A percentile compares a stretch with the other conserved stretches of the same genome.
phyloP scores from a whole-genome alignment of 2,329 filamentous ascomycete genomes.

The Fusarium udum region DNA sequence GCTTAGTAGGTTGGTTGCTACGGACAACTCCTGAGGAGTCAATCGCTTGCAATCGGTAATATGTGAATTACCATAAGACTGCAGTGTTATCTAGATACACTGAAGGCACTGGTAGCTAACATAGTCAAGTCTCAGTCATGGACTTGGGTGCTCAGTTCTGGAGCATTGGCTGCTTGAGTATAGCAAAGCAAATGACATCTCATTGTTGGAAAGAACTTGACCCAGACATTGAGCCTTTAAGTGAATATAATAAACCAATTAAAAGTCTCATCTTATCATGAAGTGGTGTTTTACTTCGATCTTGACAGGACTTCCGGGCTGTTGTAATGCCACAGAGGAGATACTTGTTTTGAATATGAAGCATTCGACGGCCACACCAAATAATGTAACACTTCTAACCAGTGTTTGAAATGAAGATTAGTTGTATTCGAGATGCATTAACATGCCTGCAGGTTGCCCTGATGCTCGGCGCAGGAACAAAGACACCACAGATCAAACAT shows the following conservation, averaged over 20 bases:
- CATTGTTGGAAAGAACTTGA: background rate
- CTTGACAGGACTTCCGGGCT: background rate
- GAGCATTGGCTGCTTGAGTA: background rate
- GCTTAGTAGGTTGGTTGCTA: background rate
- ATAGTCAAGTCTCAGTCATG: background rate
- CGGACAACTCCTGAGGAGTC: background rate
- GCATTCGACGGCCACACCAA: accelerated
- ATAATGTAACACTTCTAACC: background rate
- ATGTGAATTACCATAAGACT: too few species aligned
- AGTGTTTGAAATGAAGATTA: too few species aligned
- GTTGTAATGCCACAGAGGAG: too few species aligned
- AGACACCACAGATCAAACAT: background rate
- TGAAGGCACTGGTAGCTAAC: too few species aligned
- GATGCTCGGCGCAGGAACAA: background rate
- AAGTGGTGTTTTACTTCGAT: too few species aligned
- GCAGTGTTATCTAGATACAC: accelerated
- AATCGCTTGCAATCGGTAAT: background rate
- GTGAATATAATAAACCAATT: background rate
- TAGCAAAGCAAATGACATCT: background rate
- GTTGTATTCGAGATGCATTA: background rate
- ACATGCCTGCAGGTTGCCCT: background rate
- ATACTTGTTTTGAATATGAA: background rate
- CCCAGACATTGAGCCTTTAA: background rate
- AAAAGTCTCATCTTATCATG: too few species aligned
- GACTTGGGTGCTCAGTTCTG: background rate